These are phyloP conservation scores for Dictyostelium firmibasis DNA, from an alignment of 78 protist genomes.

Conservation along the genomic window DNA sequence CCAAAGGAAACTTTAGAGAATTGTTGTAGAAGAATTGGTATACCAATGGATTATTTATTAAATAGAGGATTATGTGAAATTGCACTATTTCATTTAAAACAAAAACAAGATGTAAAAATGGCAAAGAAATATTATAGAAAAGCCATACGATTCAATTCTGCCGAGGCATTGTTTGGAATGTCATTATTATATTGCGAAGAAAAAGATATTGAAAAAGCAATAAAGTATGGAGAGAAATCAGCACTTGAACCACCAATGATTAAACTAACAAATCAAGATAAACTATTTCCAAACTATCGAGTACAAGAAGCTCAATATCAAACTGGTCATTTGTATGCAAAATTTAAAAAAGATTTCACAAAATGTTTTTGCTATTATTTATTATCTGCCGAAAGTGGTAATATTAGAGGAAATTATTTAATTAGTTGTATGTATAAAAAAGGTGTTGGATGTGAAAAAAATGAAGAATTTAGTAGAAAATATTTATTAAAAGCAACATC, in stretches of 20 bases:
- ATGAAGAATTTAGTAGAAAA: slow-evolving; percentile 7
- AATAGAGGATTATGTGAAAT: slow-evolving; percentile 15
- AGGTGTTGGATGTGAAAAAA: slow-evolving; percentile 21
- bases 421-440: not conserved
- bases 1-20: not conserved
- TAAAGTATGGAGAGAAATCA: not conserved
- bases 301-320: slow-evolving; percentile 24
- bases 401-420: not conserved
- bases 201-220: slow-evolving; percentile 5
- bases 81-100: not conserved
- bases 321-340: slow-evolving; percentile 15
- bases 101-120: not conserved
- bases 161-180: not conserved
- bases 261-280: not conserved
- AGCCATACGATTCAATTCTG: not conserved
- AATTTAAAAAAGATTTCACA: not conserved
- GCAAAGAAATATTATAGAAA: not conserved
- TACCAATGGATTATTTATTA: slow-evolving; percentile 12
- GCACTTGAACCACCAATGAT: slow-evolving; percentile 15
- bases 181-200: slow-evolving; percentile 6
- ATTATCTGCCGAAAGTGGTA: slow-evolving; percentile 1
- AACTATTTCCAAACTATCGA: not conserved
- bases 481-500: slow-evolving; percentile 14
- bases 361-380: not conserved
- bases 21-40: slow-evolving; percentile 13